Percentiles rank a stretch among this genome's conserved stretches.
phyloP scores from a whole-genome alignment of 2,329 filamentous ascomycete genomes.

The Diaporthe sp. region DNA sequence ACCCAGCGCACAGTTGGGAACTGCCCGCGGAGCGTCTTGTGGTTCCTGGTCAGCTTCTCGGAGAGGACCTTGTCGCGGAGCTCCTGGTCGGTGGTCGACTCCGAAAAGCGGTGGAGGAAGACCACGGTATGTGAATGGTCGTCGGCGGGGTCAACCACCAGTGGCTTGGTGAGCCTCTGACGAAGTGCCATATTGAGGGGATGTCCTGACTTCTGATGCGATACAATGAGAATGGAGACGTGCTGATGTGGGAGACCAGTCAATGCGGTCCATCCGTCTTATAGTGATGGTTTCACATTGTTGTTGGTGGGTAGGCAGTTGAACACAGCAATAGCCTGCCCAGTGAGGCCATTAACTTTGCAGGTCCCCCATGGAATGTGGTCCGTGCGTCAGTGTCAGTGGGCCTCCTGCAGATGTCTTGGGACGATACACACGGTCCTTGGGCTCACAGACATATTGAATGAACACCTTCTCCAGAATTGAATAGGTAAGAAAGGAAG shows the following conservation, averaged over 20 bases:
- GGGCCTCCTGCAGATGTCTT: slow-evolving; percentile 24
- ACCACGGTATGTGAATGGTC: slow-evolving; percentile 44
- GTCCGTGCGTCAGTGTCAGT: not conserved
- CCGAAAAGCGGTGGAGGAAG: slow-evolving; percentile 44
- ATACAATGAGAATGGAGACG: not conserved
- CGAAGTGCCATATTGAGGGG: slow-evolving; percentile 37
- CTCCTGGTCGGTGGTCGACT: slow-evolving; percentile 37
- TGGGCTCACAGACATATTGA: not conserved
- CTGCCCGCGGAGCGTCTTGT: slow-evolving; percentile 40
- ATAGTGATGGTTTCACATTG: not conserved
- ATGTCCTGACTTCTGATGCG: not conserved
- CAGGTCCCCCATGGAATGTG: not conserved
- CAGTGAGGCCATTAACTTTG: not conserved
- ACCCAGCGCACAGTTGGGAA: slow-evolving; percentile 44
- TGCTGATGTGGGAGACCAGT: not conserved
- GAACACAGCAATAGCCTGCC: not conserved
- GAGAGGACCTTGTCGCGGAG: slow-evolving; percentile 42
- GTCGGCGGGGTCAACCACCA: slow-evolving; percentile 40
- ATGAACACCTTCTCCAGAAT: not conserved
- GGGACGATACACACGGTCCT: not conserved
- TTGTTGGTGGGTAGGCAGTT: not conserved
- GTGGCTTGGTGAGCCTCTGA: slow-evolving; percentile 35
- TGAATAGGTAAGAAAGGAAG: not conserved
- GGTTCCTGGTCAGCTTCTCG: slow-evolving; percentile 38
- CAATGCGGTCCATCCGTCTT: not conserved